Base-by-base conservation (phyloP, 768 basidiomycete genomes). In the Suillus discolor region DNA sequence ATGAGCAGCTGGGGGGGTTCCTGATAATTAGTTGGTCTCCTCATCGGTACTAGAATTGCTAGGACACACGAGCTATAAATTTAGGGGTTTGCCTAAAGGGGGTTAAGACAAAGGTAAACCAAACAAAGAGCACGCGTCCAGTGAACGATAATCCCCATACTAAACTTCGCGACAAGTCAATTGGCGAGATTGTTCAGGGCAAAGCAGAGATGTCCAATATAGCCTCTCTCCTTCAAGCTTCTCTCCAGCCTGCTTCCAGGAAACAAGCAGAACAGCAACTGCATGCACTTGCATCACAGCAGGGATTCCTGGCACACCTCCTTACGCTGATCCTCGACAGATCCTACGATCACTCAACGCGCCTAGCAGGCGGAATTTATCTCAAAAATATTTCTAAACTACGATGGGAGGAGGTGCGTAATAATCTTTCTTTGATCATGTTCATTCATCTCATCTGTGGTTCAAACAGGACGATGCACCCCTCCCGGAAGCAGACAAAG, bases 341-440 rank as follows among this genome's bases (percentile, higher is more conserved):
- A n/a, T 75, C 85, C n/a, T 77, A 79, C 39, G 86, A 91, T 74
- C 87, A 88, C 70, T 79, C 92, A 0, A 85, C 92, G 39, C 81
- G 96, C 72, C 87, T 97, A 63, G 87, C 94, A 1, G 96, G 89
- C 2, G 90, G 92, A 61, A 89, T 98, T 41, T 96, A 92, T 79
- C 89, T 97, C 69, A 99, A 98, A 81, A 97, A 99, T 74, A 84
- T 90, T 54, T 85, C 95, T 65, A 95, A 92, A 76, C 82, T 86
- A 34, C 85, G 90, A 79, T 98, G 96, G 96, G 90, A 89, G 51
- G 94, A 96, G 83, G 95, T 93, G 54, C 34, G 85, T 79, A 3
- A 16, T 6, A 53, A 3, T 6, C 0, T 62, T 20, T 12, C 11
- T 28, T 64, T 15, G 31, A 59, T 61, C 36, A n/a, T 44, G 61